phyloP scores from a whole-genome alignment of 2,329 filamentous ascomycete species.

The Bipolaris cookei region DNA sequence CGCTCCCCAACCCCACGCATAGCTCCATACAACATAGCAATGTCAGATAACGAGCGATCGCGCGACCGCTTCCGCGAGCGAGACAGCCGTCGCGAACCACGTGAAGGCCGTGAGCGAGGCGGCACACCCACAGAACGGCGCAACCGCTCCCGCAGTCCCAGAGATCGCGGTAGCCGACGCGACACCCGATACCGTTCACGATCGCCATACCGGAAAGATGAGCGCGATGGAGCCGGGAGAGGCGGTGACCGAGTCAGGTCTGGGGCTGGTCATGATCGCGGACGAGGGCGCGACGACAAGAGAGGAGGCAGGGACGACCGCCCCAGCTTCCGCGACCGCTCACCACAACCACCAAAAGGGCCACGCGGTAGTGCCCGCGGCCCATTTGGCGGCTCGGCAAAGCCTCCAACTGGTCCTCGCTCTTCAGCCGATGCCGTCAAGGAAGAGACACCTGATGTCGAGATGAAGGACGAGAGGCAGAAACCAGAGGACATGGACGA shows the following conservation, averaged over 20 bases:
- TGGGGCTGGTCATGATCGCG: slow-evolving; percentile 19
- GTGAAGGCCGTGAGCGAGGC: slow-evolving; percentile 30
- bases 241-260: slow-evolving; percentile 17
- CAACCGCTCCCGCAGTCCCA: slow-evolving; percentile 45
- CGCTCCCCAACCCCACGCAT: not conserved
- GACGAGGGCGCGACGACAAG: slow-evolving; percentile 21
- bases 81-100: slow-evolving; percentile 28
- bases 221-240: slow-evolving; percentile 26
- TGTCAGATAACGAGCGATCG: slow-evolving; percentile 37
- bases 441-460: slow-evolving; percentile 32
- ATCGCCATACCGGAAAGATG: slow-evolving; percentile 34
- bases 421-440: slow-evolving; percentile 12
- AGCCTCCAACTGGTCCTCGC: slow-evolving; percentile 21
- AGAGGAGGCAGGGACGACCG: slow-evolving; percentile 22
- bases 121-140: slow-evolving; percentile 35
- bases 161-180: slow-evolving; percentile 36
- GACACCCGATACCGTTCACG: slow-evolving; percentile 38
- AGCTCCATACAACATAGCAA: slow-evolving; percentile 14
- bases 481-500: slow-evolving; percentile 56
- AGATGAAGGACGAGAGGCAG: slow-evolving; percentile 37
- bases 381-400: slow-evolving; percentile 10
- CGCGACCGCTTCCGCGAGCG: slow-evolving; percentile 32
- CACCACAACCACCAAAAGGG: slow-evolving; percentile 36
- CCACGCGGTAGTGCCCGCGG: slow-evolving; percentile 26
- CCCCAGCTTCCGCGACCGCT: slow-evolving; percentile 14